Evolutionary conservation across 805 yeast species (phyloP), one percentile per base, ranked within the genome.

Genomic region (Candida oleophila): DNA sequence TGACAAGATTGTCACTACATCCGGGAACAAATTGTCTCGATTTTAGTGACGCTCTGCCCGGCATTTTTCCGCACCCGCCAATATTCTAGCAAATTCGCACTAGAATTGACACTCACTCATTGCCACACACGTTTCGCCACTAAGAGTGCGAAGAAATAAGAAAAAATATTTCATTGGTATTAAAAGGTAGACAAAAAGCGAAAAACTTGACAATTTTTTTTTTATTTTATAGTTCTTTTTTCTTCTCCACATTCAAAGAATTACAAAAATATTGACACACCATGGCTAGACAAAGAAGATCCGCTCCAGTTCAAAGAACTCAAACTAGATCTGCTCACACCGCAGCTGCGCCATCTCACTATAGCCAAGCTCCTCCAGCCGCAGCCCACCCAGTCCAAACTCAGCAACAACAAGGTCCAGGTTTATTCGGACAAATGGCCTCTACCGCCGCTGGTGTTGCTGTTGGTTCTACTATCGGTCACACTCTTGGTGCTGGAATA

Each of bases 371-470:
- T 45, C 75, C 76, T 28, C 63, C 75, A 22, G 72, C 78, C 44
- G 81, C 77, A 59, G 49, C 61, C 5, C 57, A 41, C 21, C 71
- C 74, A 41, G 56, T 43, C 7, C 58, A 55, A 45, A 76, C 85
- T 41, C 81, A 80, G 50, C 50, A 61, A 42, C 77, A 76, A 50
- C 78, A 74, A 52, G 71, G 75, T 20, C 97, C 97, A 41, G 97
- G 98, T 60, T 60, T 92, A 65, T 91, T 92, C 61, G 87, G 92
- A 49, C 96, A 94, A 73, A 94, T 94, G 99, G 98, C 98, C 35
- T 78, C 96, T 41, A 94, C 99, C 42, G 99, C 99, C 46, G 99
- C 98, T 42, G 99, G 99, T 83, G 99, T 94, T 39, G 99, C 98
- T 45, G 97, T 94, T 47, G 99, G 99, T 60, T 89, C 97, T 44